Conservation (phyloP, 208 protist genomes). For the Acanthamoeba triangularis region DNA sequence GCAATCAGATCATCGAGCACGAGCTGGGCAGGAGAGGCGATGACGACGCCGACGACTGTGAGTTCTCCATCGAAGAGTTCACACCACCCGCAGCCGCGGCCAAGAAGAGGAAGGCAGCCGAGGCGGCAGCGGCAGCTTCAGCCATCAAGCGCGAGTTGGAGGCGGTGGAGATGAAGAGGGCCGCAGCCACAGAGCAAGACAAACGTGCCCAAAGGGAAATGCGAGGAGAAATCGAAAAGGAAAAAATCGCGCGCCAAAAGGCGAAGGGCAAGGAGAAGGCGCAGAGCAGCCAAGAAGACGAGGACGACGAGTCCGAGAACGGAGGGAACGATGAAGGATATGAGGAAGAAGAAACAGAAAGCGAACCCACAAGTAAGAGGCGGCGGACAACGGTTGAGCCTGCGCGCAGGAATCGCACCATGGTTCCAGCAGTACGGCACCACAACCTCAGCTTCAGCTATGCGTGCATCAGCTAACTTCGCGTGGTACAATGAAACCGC, state of each 20-base stretch:
- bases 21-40: neutral
- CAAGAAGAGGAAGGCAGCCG: neutral
- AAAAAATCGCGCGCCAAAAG: neutral
- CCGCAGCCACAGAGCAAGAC: neutral
- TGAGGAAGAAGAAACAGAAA: no score
- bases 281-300: neutral
- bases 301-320: no score
- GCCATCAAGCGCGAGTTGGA: neutral
- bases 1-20: conserved; percentile 54
- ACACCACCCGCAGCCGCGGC: conserved; percentile 1
- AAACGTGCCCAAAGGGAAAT: neutral
- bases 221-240: neutral
- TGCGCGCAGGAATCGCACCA: no score
- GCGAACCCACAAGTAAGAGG: no score
- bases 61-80: conserved; percentile 59
- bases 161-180: neutral
- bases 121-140: neutral
- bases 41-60: neutral
- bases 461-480: no score
- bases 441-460: no score
- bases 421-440: no score
- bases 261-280: neutral
- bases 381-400: no score
- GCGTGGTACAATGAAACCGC: neutral
- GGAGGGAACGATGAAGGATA: no score